Evolutionary conservation across 352 stramenopile genomes (phyloP), one percentile per base, ranked within the genome.

Genomic region (Peronospora belbahrii): DNA sequence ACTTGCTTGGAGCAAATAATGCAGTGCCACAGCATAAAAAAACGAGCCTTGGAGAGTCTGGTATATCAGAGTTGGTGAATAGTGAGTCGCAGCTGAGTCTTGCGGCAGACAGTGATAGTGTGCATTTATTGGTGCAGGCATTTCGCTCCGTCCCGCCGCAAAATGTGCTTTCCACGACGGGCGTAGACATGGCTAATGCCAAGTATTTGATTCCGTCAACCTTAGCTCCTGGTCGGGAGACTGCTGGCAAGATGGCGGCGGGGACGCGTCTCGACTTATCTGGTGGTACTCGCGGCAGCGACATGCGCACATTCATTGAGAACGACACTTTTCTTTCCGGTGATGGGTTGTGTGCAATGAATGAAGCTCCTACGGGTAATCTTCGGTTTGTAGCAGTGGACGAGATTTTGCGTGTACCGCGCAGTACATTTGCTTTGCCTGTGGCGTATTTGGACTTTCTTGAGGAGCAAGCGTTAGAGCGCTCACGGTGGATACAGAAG

Each of bases 121-220:
- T 81, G 2, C 66, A 76, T 20, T 36, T 88, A 8, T 54, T 80
- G 10, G 68, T 85, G 10, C 70, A 78, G 33, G 62, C 67, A 2
- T 84, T 84, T 44, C 66, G 43, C 10, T 77, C 73, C 0, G 23
- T 83, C 10, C 13, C 59, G 1, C 68, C 65, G 0, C 73, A 88
- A 53, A 46, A 49, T 10, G 52, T 88, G 0, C 63, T 88, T 8
- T 65, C 64, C 1, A 85, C 75, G 0, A 79, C 70, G 1, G 71
- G 75, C 1, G 59, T 86, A 7, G 74, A 88, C 42, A 87, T 87
- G 67, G 79, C 79, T 11, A 75, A 77, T 42, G 40, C 74, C 39
- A 90, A 90, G 47, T 90, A 80, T 49, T 52, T 90, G 14, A 68
- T 90, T 15, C 75, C 79, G 2, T 88, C 79, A 25, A 77, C 60